Conservation (phyloP, 2,329 filamentous ascomycete species). For the Epichloe typhina region DNA sequence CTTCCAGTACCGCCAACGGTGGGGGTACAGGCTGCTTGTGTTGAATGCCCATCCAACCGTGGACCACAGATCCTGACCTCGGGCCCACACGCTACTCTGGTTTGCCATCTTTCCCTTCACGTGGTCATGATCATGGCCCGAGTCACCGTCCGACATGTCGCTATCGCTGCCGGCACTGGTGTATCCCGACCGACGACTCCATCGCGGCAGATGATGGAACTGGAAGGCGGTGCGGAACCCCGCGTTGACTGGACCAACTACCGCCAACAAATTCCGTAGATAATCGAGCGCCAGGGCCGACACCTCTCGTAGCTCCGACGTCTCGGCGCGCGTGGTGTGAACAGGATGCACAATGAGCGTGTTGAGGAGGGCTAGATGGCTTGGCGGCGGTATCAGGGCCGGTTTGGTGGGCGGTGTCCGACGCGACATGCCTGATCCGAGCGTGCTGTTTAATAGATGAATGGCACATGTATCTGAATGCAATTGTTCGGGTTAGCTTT, state of each 20-base stretch:
- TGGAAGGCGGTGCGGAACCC: constrained; percentile 58
- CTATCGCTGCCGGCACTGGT: constrained; percentile 29
- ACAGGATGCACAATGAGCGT: constrained; percentile 73
- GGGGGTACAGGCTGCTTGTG: constrained; percentile 60
- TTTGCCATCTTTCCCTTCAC: constrained; percentile 49
- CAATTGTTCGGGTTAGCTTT: not conserved
- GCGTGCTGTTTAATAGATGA: constrained; percentile 49
- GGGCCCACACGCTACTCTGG: constrained; percentile 54
- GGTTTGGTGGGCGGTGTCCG: constrained; percentile 20
- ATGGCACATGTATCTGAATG: constrained; percentile 32
- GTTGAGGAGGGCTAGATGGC: constrained; percentile 62
- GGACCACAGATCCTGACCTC: constrained; percentile 81
- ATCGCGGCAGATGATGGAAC: constrained; percentile 34
- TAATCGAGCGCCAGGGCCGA: constrained; percentile 56
- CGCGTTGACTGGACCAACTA: constrained; percentile 58
- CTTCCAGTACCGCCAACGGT: constrained; percentile 71
- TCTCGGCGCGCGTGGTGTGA: constrained; percentile 59
- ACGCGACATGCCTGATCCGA: constrained; percentile 36
- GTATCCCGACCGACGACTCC: constrained; percentile 21
- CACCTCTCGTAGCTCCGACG: constrained; percentile 46
- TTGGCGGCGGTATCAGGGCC: constrained; percentile 53
- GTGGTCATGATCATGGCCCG: constrained; percentile 34
- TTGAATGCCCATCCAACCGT: constrained; percentile 87
- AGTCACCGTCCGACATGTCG: constrained; percentile 26
- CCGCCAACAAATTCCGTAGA: constrained; percentile 50